Base-by-base conservation (phyloP, 768 basidiomycete species). In the Boletus pseudopeckii region DNA sequence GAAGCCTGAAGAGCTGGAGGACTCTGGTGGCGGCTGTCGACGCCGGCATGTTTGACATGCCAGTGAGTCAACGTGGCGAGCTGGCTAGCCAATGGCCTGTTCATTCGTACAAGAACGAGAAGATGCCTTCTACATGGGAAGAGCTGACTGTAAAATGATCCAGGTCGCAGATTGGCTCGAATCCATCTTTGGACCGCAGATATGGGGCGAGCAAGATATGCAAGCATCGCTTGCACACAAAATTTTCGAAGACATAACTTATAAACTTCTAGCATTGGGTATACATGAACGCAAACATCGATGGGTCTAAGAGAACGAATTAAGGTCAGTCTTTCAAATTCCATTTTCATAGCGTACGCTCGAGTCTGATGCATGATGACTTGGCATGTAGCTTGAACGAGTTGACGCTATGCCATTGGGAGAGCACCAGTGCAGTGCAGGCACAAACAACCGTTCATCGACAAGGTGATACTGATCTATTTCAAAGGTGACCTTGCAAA, bases 391-490 rank as follows among this genome's bases (percentile, higher is more conserved):
- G 24, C 24, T 24, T 24, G 24, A 4, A 24, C 24, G 24, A 24
- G 3, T 61, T 45, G 53, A 54, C 63, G 20, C 44, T 32, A 10
- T 53, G 54, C 0, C 59, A 58, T 38, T 61, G 54, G 54, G 56
- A 61, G 26, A 41, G 59, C 26, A 64, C 63, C 4, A 55, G 53
- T n/a, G 63, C 38, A 5, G 47, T 57, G 63, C 32, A 46, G 44
- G 22, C 55, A 54, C 18, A 39, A 42, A 22, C 63, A 62, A 33
- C 57, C 55, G 2, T n/a, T 11, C 3, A 26, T 62, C 24, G 53
- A 61, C 46, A 63, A 64, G 33, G 40, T 58, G 9, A 64, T 63
- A 17, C 62, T 58, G 0, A 55, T 64, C 0, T 59, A 56, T 26
- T 62, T 55, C 48, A 52, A 62, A 24, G 24, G 4, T 24, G 24